A percentile compares a stretch with the other conserved stretches of the same genome.
Conservation (phyloP, 1,284 basidiomycete species). For the Ustilago cynodontis region DNA sequence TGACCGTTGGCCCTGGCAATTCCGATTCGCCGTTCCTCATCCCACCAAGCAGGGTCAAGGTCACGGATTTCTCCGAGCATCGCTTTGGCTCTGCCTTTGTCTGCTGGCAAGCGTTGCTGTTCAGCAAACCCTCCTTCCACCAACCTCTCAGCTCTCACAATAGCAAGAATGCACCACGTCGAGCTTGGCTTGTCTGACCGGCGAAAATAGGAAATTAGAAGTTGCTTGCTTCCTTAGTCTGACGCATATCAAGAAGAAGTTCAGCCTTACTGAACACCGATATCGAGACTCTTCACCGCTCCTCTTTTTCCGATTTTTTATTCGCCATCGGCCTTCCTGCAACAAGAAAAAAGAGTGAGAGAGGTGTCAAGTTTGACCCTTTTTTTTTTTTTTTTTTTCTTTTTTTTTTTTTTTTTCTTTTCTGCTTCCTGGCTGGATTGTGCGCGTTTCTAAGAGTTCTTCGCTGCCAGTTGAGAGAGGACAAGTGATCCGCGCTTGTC, state of each 20-base stretch:
- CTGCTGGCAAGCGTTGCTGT: neutral
- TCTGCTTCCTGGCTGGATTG: neutral
- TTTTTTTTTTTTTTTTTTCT: neutral
- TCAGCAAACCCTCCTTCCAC: neutral
- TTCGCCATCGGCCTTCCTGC: too few species aligned
- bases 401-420: conserved; percentile 1
- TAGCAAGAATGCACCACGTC: neutral
- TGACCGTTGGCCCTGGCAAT: conserved; percentile 9
- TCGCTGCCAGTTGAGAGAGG: neutral
- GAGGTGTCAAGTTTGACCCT: neutral
- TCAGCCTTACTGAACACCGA: neutral
- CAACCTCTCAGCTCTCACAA: neutral
- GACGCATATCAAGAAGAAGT: conserved; percentile 38
- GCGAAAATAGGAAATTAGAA: neutral
- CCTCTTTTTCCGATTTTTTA: neutral
- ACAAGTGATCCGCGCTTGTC: neutral
- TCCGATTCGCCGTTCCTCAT: conserved; percentile 9
- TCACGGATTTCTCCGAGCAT: conserved; percentile 37
- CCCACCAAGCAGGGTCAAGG: neutral
- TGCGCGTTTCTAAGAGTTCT: neutral
- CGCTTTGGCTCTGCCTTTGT: neutral
- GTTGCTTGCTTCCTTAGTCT: conserved; percentile 4
- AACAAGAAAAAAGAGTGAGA: too few species aligned
- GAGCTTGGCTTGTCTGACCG: neutral
- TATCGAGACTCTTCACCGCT: neutral